Base-by-base conservation (phyloP, 805 yeast species). In the Ogataea trehalophila region DNA sequence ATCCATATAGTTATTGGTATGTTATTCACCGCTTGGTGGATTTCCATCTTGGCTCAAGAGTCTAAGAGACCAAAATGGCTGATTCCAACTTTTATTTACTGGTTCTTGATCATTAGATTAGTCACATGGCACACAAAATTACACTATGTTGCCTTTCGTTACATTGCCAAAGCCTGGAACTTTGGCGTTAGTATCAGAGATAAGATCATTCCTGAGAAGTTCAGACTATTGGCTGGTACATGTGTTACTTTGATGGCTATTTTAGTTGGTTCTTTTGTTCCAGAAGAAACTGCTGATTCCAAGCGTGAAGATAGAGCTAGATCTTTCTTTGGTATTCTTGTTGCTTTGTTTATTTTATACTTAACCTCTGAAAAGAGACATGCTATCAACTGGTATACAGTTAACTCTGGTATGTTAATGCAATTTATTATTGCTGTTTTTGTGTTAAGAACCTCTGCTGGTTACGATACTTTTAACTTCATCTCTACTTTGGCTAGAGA, bases 381-480 rank as follows among this genome's bases (percentile, higher is more conserved):
- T 23, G 68, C 63, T 44, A 69, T 81, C 54, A 68, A 72, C 46
- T 81, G 85, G 83, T 73, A 76, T 53, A 77, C 84, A 4, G 83
- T 81, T 23, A 75, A 77, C 51, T 75, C 77, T 33, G 85, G 85
- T 37, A 69, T 76, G 68, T 72, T 81, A 59, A 74, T 77, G 70
- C 85, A 81, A 61, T 81, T 68, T 57, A 74, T 79, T 48, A 62
- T 81, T 49, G 83, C 85, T 5, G 67, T 81, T 39, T 81, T 81
- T 54, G 85, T 81, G 13, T 69, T 81, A 59, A 69, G 85, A 58
- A 81, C 85, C 18, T 69, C 70, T 56, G 72, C 73, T 40, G 86
- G 86, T 50, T 80, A 74, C 60, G 83, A 80, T 58, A 69, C 81
- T 54, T 81, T 81, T 70, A 75, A 79, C 65, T 81, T 80, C 59